A percentile compares a stretch with the other conserved stretches of the same genome.
These are phyloP conservation scores for Penicillium crystallinum DNA, from an alignment of 495 filamentous ascomycete species.

Conservation along the genomic window DNA sequence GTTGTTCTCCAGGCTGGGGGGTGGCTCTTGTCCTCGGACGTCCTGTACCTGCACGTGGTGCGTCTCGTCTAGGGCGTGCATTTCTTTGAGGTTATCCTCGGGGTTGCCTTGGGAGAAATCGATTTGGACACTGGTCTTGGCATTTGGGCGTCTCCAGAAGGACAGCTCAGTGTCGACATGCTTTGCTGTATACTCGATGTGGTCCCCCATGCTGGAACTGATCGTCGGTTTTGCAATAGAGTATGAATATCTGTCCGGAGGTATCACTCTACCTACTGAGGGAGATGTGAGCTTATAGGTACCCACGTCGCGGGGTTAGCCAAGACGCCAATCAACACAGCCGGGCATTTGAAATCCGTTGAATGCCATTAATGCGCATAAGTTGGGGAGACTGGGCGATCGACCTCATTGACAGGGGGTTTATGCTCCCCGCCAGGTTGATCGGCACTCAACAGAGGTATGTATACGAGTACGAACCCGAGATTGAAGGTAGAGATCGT, in stretches of 20 bases:
- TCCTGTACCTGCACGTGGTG: conserved; percentile 6
- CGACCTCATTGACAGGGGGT: not conserved
- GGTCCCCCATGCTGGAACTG: not conserved
- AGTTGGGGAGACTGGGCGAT: not conserved
- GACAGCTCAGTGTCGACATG: conserved; percentile 3
- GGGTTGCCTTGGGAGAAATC: conserved; percentile 3
- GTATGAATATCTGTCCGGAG: not conserved
- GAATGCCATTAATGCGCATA: not conserved
- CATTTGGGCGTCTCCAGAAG: not conserved
- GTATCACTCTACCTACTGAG: not conserved
- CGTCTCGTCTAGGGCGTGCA: not conserved
- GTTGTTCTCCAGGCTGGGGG: conserved; percentile 5
- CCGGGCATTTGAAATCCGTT: not conserved
- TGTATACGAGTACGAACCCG: conserved; percentile 7
- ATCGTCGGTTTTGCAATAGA: not conserved
- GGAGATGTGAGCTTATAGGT: not conserved
- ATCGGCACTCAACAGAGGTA: not conserved
- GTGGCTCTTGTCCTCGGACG: conserved; percentile 8
- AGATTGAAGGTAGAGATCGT: not conserved
- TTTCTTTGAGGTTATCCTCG: not conserved
- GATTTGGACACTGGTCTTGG: not conserved
- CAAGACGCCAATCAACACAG: not conserved
- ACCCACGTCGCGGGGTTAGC: not conserved
- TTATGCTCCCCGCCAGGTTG: not conserved
- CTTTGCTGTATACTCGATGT: not conserved